Base-by-base conservation (phyloP, 1,139 yeast species). In the Maudiozyma humilis region DNA sequence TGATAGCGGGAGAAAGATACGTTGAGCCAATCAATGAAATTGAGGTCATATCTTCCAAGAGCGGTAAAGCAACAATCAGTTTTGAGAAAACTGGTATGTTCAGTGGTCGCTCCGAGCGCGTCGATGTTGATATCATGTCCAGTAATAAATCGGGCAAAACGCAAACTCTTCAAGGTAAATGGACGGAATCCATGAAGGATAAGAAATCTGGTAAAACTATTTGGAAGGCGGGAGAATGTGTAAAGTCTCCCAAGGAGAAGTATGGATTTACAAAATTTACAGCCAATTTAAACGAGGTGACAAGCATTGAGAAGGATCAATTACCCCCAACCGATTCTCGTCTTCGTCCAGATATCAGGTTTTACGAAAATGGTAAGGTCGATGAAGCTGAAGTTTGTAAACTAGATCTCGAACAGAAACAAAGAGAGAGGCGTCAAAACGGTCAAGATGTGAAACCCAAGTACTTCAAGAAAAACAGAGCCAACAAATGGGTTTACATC, bases 1-100 rank as follows among this genome's bases (percentile, higher is more conserved):
- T 91, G 44, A 80, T 91, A 57, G 95, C 96, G 2, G 98, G 98
- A 27, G 97, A 91, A 56, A 84, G 87, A 62, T 91, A 88, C 62
- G 71, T 87, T n/a, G 98, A 91, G 60, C 98, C 98, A 2, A 71
- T 75, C 2, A 82, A 87, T 8, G 64, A 79, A 2, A 71, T 87
- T 51, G 77, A 82, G 0, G 72, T 91, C 4, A 75, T 75, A 42
- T 78, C 91, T 2, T 76, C 87, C 2, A 69, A 68, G 15, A 95
- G 95, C 0, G 71, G 73, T 40, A 75, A 71, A 50, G 86, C 95
- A 1, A 72, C 75, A 4, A 78, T 85, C 23, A 85, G 78, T 41
- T 89, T 85, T 67, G 84, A 86, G 66, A 73, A 57, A 67, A 89
- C 51, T 51, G 76, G 66, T 56, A 74, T 55, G 77, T 91, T 88